Conservation (phyloP, 345 rosid species). For the Aquilaria sinensis region DNA sequence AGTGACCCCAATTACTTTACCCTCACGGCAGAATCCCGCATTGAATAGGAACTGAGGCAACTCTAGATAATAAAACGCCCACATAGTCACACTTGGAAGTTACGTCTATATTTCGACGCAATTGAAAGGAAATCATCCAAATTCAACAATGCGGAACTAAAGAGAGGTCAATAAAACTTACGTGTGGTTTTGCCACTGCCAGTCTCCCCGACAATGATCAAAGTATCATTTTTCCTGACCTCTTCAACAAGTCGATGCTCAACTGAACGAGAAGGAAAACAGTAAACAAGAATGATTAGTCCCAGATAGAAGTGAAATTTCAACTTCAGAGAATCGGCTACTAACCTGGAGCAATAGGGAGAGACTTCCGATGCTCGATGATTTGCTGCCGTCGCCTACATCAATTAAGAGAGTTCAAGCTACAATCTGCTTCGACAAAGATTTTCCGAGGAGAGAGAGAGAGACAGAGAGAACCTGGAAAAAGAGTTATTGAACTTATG, state of each 20-base stretch:
- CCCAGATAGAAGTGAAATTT: not conserved
- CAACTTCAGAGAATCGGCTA: not conserved
- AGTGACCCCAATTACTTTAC: slow-evolving; percentile 69
- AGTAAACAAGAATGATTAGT: slow-evolving; percentile 7
- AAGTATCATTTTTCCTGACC: slow-evolving; percentile 46
- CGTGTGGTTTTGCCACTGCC: slow-evolving; percentile 99
- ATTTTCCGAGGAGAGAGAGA: too few species aligned
- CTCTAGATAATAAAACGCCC: slow-evolving; percentile 30
- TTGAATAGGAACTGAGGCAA: slow-evolving; percentile 72
- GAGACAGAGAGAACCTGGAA: too few species aligned
- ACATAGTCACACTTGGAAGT: not conserved
- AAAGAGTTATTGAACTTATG: too few species aligned
- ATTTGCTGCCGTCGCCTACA: slow-evolving; percentile 45
- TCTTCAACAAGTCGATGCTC: slow-evolving; percentile 72
- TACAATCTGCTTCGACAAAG: not conserved
- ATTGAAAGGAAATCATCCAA: not conserved
- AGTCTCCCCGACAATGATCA: slow-evolving; percentile 93
- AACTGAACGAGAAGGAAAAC: slow-evolving; percentile 27
- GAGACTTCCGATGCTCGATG: slow-evolving; percentile 57
- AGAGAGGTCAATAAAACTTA: slow-evolving; percentile 20
- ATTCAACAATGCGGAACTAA: not conserved
- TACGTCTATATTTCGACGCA: too few species aligned
- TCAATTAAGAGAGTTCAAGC: slow-evolving; percentile 7
- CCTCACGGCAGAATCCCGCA: slow-evolving; percentile 74
- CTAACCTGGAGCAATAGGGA: slow-evolving; percentile 83